Evolutionary conservation across 1,139 yeast species (phyloP).

Genomic region (Hansenula sp.): DNA sequence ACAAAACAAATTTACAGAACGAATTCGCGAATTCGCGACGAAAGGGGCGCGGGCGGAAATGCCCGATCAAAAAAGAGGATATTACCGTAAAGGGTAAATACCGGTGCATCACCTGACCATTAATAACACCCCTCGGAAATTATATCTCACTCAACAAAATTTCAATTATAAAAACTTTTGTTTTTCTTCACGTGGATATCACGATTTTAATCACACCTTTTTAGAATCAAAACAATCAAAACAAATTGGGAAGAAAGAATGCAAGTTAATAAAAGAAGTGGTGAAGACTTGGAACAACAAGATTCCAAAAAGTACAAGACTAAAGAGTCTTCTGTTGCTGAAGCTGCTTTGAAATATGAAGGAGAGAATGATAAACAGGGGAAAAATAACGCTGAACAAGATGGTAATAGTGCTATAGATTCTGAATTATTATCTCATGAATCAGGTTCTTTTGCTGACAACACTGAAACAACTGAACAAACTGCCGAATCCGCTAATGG

Average conservation of each 20-base stretch:
- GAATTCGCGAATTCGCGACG: no score
- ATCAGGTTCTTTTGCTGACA: constrained; percentile 24
- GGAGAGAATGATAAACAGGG: constrained; percentile 3
- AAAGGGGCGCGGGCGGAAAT: no score
- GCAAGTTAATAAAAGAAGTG: constrained; percentile 15
- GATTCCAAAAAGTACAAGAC: constrained; percentile 3
- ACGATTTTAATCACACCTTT: constrained; percentile 9
- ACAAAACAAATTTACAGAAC: no score
- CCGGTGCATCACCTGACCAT: no score
- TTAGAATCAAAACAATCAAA: constrained; percentile 1
- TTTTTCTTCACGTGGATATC: constrained; percentile 25
- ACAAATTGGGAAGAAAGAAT: constrained; percentile 6
- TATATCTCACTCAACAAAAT: no score
- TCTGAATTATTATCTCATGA: constrained; percentile 46
- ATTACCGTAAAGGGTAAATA: no score
- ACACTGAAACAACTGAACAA: constrained; percentile 24
- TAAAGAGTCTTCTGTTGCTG: constrained; percentile 7
- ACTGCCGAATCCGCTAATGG: constrained; percentile 26
- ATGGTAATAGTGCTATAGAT: constrained; percentile 27
- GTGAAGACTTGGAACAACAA: constrained; percentile 2
- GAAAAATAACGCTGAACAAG: constrained; percentile 11
- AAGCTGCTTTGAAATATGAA: constrained; percentile 11
- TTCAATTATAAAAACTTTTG: no score
- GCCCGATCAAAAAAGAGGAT: no score
- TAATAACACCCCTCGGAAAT: no score